Base-by-base conservation (phyloP, 305 asterid genomes). In the Fraxinus nigra region DNA sequence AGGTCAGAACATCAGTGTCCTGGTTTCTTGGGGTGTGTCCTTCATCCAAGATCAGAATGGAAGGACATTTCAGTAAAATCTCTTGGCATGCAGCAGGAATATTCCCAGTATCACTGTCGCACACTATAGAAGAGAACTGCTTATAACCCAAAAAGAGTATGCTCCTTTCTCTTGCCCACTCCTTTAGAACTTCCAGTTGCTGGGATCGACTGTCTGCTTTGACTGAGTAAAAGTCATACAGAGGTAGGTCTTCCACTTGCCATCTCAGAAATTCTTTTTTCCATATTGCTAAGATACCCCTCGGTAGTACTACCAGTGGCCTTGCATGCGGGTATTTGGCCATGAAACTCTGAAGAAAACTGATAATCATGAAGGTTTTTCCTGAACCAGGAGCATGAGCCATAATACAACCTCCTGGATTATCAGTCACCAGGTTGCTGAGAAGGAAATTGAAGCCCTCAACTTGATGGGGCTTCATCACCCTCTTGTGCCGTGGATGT, bases 401-500 rank as follows among this genome's bases (percentile, higher is more conserved):
- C 75, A 70, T 32, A 6, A 70, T 70, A 33, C 75, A 70, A 30
- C 75, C 75, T 30, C 75, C 40, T 0, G 75, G 75, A 14, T 32
- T 70, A 30, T 70, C 40, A 2, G 75, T 30, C 40, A 70, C 43
- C 24, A 70, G 40, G 11, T 94, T 94, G 89, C 93, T 92, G 4
- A 91, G 86, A 75, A 97, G 94, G 87, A 97, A 97, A 82, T 93
- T 97, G 86, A 97, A 97, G 54, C 99, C 99, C 87, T 97, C 99
- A 75, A 89, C 74, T 89, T 94, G 99, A 30, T 70, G 75, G 40
- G 75, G 43, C 75, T 70, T 70, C 75, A 70, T 70, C 75, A 30
- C 75, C 43, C 75, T 70, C 75, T 16, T 30, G 43, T 70, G 75
- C 22, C 75, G 43, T 70, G 75, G 75, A 30, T 70, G 75, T 32